These are phyloP conservation scores for Gomphus bonarii DNA, from an alignment of 1,284 basidiomycete species.

Conservation along the genomic window DNA sequence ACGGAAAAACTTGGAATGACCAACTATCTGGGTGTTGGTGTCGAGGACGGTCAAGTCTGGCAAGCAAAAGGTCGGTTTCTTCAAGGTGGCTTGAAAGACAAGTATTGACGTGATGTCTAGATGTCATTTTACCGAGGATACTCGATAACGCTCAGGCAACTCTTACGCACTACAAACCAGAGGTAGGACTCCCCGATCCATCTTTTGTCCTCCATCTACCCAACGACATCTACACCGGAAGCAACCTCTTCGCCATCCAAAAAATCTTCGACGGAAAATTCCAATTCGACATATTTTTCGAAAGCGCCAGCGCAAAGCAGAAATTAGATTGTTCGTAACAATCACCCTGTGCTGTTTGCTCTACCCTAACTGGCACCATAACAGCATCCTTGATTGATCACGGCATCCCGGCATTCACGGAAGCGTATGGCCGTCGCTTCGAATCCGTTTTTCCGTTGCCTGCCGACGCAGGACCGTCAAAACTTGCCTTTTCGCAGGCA, in stretches of 20 bases:
- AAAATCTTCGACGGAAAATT: slow-evolving; percentile 78
- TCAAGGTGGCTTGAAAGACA: background rate
- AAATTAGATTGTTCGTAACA: slow-evolving; percentile 46
- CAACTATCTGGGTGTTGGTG: slow-evolving; percentile 56
- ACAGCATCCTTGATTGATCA: slow-evolving; percentile 51
- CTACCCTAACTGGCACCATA: slow-evolving; percentile 14
- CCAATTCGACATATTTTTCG: slow-evolving; percentile 80
- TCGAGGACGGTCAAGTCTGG: slow-evolving; percentile 67
- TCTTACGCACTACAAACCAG: slow-evolving; percentile 45
- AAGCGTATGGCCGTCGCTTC: slow-evolving; percentile 62
- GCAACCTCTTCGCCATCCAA: slow-evolving; percentile 81
- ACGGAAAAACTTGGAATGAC: slow-evolving; percentile 58
- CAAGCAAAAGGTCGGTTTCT: slow-evolving; percentile 61
- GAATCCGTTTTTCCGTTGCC: slow-evolving; percentile 57
- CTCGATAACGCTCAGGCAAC: slow-evolving; percentile 46
- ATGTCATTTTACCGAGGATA: slow-evolving; percentile 56
- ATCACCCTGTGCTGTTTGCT: background rate
- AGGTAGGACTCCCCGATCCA: slow-evolving; percentile 56
- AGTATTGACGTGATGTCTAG: slow-evolving; percentile 27
- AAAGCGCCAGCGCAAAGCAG: slow-evolving; percentile 54
- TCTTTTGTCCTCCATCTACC: slow-evolving; percentile 68
- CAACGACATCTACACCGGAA: slow-evolving; percentile 60
- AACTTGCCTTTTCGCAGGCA: slow-evolving; percentile 63
- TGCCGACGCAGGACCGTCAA: slow-evolving; percentile 34
- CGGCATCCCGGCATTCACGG: slow-evolving; percentile 58